A percentile compares a stretch with the other conserved stretches of the same genome.
These are phyloP conservation scores for Penicillium pancosmium DNA, from an alignment of 495 filamentous ascomycete genomes.

Conservation along the genomic window DNA sequence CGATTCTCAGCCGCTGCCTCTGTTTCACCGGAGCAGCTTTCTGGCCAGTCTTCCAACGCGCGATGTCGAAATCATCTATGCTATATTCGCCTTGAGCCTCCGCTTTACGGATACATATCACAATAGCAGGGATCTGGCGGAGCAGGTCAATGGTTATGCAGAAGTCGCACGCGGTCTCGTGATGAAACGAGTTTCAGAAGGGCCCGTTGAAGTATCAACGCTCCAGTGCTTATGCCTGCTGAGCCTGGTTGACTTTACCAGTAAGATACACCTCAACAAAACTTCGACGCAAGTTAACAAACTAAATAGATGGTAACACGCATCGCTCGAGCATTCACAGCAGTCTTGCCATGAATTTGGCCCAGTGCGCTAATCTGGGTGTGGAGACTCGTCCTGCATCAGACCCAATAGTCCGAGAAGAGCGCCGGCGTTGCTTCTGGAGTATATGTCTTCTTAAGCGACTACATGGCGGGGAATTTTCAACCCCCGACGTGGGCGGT, in stretches of 20 bases:
- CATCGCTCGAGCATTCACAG: constrained; percentile 51
- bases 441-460: constrained; percentile 50
- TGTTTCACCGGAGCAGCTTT: constrained; percentile 45
- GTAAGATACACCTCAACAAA: constrained; percentile 22
- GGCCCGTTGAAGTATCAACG: constrained; percentile 50
- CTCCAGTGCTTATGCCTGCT: constrained; percentile 50
- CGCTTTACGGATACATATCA: constrained; percentile 35
- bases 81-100: constrained; percentile 41
- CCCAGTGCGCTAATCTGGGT: constrained; percentile 46
- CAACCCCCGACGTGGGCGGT: constrained; percentile 37
- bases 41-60: constrained; percentile 35
- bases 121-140: constrained; percentile 15
- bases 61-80: constrained; percentile 45
- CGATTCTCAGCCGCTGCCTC: constrained; percentile 49
- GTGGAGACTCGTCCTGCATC: constrained; percentile 30
- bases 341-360: constrained; percentile 51
- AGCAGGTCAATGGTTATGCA: constrained; percentile 37
- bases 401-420: constrained; percentile 34
- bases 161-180: constrained; percentile 47
- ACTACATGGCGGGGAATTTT: constrained; percentile 48
- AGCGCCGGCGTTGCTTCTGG: constrained; percentile 53
- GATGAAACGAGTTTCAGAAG: constrained; percentile 47
- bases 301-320: constrained; percentile 45
- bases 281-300: neutral
- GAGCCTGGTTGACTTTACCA: constrained; percentile 50